Conservation (phyloP, 192 early-diverging fungal species). For the Dissophora globulifera region DNA sequence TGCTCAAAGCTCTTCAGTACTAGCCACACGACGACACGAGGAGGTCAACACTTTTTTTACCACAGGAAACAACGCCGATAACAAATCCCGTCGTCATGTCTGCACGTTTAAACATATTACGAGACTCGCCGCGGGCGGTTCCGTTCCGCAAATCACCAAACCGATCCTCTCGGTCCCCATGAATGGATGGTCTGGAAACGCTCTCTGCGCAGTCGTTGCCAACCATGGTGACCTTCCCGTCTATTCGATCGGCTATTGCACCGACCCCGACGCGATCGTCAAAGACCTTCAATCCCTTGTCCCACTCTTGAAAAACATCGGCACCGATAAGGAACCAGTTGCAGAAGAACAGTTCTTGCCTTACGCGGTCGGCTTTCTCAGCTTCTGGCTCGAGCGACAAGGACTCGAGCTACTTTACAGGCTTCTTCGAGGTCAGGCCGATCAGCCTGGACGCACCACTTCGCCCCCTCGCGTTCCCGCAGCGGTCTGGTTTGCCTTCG, state of each 20-base stretch:
- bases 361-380: constrained; percentile 56
- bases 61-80: no score
- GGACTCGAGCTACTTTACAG: constrained; percentile 49
- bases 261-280: constrained; percentile 25
- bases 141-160: constrained; percentile 22
- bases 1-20: no score
- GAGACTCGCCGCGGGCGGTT: no score
- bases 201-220: constrained; percentile 54
- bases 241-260: constrained; percentile 39
- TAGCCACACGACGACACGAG: no score
- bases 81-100: no score
- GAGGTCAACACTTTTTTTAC: no score
- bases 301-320: constrained; percentile 4
- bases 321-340: neutral
- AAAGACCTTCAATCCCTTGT: constrained; percentile 25
- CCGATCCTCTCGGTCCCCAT: constrained; percentile 60
- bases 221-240: constrained; percentile 52
- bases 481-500: constrained; percentile 60
- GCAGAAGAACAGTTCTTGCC: constrained; percentile 36
- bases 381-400: constrained; percentile 48
- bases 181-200: constrained; percentile 51
- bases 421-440: constrained; percentile 20
- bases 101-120: constrained; percentile 16
- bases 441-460: constrained; percentile 1
- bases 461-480: constrained; percentile 42